Evolutionary conservation across 805 yeast genomes (phyloP), one percentile per base, ranked within the genome.

Genomic region (Candida chilensis): DNA sequence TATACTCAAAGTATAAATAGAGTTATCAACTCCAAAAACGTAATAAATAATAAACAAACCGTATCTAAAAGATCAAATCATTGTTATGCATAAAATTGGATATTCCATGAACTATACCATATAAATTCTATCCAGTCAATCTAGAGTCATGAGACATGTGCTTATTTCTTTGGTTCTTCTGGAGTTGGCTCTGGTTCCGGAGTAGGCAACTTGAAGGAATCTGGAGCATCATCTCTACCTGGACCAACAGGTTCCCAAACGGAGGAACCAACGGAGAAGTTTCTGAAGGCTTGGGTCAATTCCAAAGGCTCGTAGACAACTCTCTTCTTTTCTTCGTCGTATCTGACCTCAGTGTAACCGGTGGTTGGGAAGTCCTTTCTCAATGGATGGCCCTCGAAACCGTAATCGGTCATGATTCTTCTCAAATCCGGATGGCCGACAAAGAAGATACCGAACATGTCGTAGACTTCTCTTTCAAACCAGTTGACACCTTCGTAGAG

Each of bases 171-270:
- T 11, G 11, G 12, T 22, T 22, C 64, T 36, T 67, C 67, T 31
- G 62, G 59, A 39, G 69, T 74, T 6, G 81, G 76, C 54, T 81
- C 94, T 8, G 86, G 85, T 55, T 73, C 74, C 18, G 94, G 94
- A 29, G 76, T 68, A 31, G 95, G 95, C 47, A 85, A 73, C 54
- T 78, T 78, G 69, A 84, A 85, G 24, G 73, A 57, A 38, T 78
- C 87, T 5, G 95, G 95, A 16, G 90, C 75, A 41, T 67, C 74
- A 53, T 85, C 94, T 37, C 72, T 67, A 47, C 95, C 95, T 13
- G 78, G 80, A 34, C 95, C 95, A 42, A 84, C 90, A 42, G 81
- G 94, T 55, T 85, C 94, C 92, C 94, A 85, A 28, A 81, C 86
- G 19, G 90, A 75, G 8, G 90, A 77, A 28, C 94, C 95, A 28